These are phyloP conservation scores for Daedalea quercina DNA, from an alignment of 768 basidiomycete genomes.

Conservation along the genomic window DNA sequence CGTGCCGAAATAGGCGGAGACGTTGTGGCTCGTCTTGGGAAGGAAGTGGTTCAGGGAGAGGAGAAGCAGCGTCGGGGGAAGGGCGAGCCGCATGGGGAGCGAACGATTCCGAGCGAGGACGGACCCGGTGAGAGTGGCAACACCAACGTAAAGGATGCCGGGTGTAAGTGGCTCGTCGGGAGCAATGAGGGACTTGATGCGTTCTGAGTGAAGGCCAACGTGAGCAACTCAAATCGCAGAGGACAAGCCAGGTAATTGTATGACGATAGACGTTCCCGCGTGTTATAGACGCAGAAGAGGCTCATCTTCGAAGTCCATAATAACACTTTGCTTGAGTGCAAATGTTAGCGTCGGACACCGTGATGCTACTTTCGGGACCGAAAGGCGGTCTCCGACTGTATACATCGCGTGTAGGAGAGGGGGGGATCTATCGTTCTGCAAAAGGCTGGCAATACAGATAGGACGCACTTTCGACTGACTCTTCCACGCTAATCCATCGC, in stretches of 20 bases:
- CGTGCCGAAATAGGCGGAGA: constrained; percentile 54
- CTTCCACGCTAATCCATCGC: constrained; percentile 82
- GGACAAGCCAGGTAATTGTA: not conserved
- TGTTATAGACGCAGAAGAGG: too few species aligned
- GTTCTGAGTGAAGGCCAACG: constrained; percentile 36
- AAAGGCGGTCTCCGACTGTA: too few species aligned
- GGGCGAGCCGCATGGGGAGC: constrained; percentile 58
- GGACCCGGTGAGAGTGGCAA: constrained; percentile 83
- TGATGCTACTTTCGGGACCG: too few species aligned
- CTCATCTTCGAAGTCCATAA: too few species aligned
- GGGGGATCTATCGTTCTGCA: too few species aligned
- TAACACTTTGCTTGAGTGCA: too few species aligned
- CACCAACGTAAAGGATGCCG: constrained; percentile 84
- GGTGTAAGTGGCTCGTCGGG: constrained; percentile 81
- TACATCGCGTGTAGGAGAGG: too few species aligned
- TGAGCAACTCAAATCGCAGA: not conserved
- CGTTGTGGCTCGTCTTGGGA: constrained; percentile 70
- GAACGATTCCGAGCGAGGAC: constrained; percentile 76
- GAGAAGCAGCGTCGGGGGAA: constrained; percentile 72
- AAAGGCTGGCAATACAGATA: too few species aligned
- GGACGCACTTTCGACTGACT: constrained; percentile 77
- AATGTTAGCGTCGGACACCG: too few species aligned
- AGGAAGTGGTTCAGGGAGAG: constrained; percentile 78
- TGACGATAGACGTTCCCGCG: too few species aligned
- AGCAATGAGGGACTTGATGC: constrained; percentile 77